Conservation (phyloP, 768 basidiomycete genomes). For the Lactifluus pinguis region DNA sequence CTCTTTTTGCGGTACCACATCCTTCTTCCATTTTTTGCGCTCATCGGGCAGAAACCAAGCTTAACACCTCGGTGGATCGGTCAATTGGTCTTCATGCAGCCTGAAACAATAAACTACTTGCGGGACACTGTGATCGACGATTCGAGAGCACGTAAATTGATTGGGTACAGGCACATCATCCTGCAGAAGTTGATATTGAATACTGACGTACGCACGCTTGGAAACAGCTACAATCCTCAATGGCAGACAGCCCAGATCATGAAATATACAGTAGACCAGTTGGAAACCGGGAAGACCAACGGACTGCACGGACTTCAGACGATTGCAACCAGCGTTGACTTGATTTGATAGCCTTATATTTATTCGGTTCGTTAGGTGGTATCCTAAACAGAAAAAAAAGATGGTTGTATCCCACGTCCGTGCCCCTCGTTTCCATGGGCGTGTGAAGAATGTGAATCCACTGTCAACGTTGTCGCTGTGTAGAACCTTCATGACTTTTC, state of each 20-base stretch:
- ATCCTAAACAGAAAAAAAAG: not conserved
- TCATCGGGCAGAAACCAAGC: constrained; percentile 18
- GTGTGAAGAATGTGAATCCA: not conserved
- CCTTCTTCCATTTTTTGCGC: constrained; percentile 20
- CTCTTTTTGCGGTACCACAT: constrained; percentile 28
- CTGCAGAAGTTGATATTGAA: not conserved
- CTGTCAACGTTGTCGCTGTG: not conserved
- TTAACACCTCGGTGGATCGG: constrained; percentile 28
- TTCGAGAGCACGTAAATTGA: constrained; percentile 27
- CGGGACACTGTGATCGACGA: constrained; percentile 28
- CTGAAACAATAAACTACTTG: constrained; percentile 27
- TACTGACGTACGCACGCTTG: too few relatives aligned
- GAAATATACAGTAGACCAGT: constrained; percentile 28
- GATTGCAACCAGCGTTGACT: not conserved
- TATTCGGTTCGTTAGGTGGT: not conserved
- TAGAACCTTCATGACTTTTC: not conserved
- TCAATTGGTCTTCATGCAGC: constrained; percentile 26
- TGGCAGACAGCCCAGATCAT: constrained; percentile 28
- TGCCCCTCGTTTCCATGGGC: not conserved
- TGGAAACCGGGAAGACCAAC: constrained; percentile 23
- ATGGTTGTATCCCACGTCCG: not conserved
- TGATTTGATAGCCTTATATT: not conserved
- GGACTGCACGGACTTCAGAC: constrained; percentile 1
- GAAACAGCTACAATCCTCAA: constrained; percentile 24
- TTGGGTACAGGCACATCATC: constrained; percentile 21